A percentile compares a stretch with the other conserved stretches of the same genome.
Evolutionary conservation across 495 filamentous ascomycete species (phyloP).

Genomic region (Penicillium cosmopolitanum): DNA sequence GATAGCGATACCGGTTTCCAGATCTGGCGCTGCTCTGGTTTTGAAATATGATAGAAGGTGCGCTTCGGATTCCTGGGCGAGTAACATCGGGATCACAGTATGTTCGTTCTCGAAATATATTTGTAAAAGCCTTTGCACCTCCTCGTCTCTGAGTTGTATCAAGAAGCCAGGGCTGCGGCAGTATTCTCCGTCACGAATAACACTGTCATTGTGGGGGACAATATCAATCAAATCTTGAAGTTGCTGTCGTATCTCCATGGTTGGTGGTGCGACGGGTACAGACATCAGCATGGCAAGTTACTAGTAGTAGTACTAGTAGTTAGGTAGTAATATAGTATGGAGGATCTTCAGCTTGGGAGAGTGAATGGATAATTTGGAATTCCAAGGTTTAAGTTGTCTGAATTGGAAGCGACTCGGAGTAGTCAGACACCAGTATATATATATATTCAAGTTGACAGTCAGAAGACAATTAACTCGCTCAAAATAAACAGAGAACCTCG

Average conservation of each 20-base stretch:
- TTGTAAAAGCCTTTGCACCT: not conserved
- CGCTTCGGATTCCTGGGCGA: conserved; percentile 1
- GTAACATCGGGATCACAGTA: not conserved
- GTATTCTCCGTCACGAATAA: conserved; percentile 1
- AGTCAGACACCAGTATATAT: too few relatives aligned
- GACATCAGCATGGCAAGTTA: not conserved
- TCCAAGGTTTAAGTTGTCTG: too few relatives aligned
- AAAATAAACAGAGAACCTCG: not conserved
- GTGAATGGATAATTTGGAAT: too few relatives aligned
- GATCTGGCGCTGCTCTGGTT: not conserved
- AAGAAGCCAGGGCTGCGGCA: conserved; percentile 5
- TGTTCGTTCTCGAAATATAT: not conserved
- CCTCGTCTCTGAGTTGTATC: not conserved
- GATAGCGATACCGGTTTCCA: not conserved
- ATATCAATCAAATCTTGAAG: conserved; percentile 4
- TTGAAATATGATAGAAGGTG: not conserved
- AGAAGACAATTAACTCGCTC: too few relatives aligned
- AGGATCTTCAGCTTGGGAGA: too few relatives aligned
- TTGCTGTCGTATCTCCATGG: not conserved
- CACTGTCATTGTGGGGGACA: not conserved
- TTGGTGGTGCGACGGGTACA: not conserved
- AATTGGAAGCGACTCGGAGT: too few relatives aligned
- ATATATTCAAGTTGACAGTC: too few relatives aligned
- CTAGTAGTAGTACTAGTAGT: not conserved
- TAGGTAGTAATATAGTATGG: not conserved